Conservation (phyloP, 495 filamentous ascomycete species). For the Aspergillus indologenus region DNA sequence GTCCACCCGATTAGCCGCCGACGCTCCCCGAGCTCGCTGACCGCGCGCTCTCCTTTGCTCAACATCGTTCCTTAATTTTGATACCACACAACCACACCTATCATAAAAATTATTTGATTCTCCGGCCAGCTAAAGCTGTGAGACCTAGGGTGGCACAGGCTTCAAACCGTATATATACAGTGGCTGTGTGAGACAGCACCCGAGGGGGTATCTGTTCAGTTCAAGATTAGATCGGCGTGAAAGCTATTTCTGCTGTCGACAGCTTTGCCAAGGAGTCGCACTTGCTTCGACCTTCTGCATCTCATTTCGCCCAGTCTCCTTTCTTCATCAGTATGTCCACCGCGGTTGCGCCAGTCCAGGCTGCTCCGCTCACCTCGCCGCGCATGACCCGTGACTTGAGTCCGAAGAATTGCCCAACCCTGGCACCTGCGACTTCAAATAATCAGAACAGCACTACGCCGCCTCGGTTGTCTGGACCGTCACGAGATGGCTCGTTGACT, state of each 20-base stretch:
- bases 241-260: slow-evolving; percentile 3
- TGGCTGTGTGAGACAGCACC: slow-evolving; percentile 11
- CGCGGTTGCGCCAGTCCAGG: slow-evolving; percentile 48
- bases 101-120: slow-evolving; percentile 12
- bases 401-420: slow-evolving; percentile 46
- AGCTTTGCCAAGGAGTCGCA: slow-evolving; percentile 1
- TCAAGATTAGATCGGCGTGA: slow-evolving; percentile 6
- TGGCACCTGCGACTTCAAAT: slow-evolving; percentile 35
- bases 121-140: slow-evolving; percentile 9
- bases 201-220: slow-evolving; percentile 4
- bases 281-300: not conserved
- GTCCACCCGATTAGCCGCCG: slow-evolving; percentile 15
- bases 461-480: slow-evolving; percentile 32
- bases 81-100: not conserved
- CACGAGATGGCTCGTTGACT: slow-evolving; percentile 39
- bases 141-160: slow-evolving; percentile 11
- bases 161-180: slow-evolving; percentile 16
- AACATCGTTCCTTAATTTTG: not conserved
- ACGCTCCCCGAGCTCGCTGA: slow-evolving; percentile 6
- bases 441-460: slow-evolving; percentile 35
- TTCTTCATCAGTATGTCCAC: slow-evolving; percentile 45
- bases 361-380: slow-evolving; percentile 46
- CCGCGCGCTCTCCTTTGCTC: slow-evolving; percentile 13
- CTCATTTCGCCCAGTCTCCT: not conserved
- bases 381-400: slow-evolving; percentile 47